Evolutionary conservation across 805 yeast species (phyloP).

Genomic region (Starmerella kuoi): DNA sequence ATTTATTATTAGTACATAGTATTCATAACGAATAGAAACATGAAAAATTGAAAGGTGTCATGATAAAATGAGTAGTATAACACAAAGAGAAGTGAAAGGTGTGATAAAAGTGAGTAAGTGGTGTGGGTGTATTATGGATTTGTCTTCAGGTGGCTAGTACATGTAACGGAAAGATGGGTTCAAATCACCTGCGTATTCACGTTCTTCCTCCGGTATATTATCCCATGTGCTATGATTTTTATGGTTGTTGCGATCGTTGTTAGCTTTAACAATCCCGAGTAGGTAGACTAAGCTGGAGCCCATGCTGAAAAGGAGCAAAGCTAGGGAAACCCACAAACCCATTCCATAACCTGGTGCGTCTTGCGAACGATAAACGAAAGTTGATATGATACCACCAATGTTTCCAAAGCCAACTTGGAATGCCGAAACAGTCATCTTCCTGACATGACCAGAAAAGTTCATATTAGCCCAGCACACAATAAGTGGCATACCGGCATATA

Average conservation of each 20-base stretch:
- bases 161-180: slow-evolving; percentile 27
- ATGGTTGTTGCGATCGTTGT: slow-evolving; percentile 23
- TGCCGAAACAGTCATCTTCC: slow-evolving; percentile 48
- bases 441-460: slow-evolving; percentile 50
- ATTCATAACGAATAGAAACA: too few species aligned
- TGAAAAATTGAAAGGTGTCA: too few species aligned
- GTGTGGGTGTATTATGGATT: too few species aligned
- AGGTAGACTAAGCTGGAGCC: slow-evolving; percentile 30
- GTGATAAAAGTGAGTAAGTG: too few species aligned
- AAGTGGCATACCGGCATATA: slow-evolving; percentile 57
- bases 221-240: slow-evolving; percentile 23
- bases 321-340: slow-evolving; percentile 44
- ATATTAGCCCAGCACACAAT: slow-evolving; percentile 54
- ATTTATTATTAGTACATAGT: neutral
- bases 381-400: slow-evolving; percentile 57
- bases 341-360: slow-evolving; percentile 50
- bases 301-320: slow-evolving; percentile 36
- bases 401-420: slow-evolving; percentile 62
- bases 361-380: slow-evolving; percentile 41
- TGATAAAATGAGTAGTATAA: too few species aligned
- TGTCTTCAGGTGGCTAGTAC: too few species aligned
- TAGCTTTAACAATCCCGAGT: slow-evolving; percentile 26
- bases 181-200: slow-evolving; percentile 26
- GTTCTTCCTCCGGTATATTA: slow-evolving; percentile 17
- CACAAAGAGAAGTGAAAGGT: too few species aligned